Conservation (phyloP, 2,329 filamentous ascomycete genomes). For the Drechslerella coelobrocha region DNA sequence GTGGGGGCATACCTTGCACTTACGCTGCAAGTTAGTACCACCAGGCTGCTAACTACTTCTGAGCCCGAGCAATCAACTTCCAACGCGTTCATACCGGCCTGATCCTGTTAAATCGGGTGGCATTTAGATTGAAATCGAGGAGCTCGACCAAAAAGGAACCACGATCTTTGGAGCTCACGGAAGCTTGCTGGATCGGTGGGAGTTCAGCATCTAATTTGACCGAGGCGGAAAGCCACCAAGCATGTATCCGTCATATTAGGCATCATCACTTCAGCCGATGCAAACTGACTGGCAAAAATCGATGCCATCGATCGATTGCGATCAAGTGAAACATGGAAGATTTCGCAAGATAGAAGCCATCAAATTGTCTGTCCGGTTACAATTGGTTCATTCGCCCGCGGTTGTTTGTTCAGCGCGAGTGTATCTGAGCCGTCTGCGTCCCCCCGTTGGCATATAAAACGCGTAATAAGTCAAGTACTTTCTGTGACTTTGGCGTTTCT, state of each 20-base stretch:
- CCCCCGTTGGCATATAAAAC: background rate
- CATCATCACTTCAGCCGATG: background rate
- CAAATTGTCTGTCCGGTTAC: background rate
- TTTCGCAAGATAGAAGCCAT: background rate
- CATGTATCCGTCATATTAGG: background rate
- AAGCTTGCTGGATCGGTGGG: background rate
- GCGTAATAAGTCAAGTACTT: background rate
- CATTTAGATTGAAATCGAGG: background rate
- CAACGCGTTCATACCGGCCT: background rate
- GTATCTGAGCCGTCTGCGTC: background rate
- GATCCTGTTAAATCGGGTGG: background rate
- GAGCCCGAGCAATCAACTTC: background rate
- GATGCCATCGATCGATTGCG: background rate
- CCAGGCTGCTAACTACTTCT: background rate
- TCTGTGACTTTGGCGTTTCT: background rate
- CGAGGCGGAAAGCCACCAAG: background rate
- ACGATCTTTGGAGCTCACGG: background rate
- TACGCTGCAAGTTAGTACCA: background rate
- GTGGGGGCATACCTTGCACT: background rate
- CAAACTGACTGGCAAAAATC: background rate
- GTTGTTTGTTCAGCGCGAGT: background rate
- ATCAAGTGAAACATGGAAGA: background rate
- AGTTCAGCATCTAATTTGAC: background rate
- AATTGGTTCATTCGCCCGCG: background rate
- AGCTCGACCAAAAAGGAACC: conserved; percentile 14